Percentiles rank a stretch among this genome's conserved stretches.
Evolutionary conservation across 768 basidiomycete genomes (phyloP).

Genomic region (Tremella fuciformis): DNA sequence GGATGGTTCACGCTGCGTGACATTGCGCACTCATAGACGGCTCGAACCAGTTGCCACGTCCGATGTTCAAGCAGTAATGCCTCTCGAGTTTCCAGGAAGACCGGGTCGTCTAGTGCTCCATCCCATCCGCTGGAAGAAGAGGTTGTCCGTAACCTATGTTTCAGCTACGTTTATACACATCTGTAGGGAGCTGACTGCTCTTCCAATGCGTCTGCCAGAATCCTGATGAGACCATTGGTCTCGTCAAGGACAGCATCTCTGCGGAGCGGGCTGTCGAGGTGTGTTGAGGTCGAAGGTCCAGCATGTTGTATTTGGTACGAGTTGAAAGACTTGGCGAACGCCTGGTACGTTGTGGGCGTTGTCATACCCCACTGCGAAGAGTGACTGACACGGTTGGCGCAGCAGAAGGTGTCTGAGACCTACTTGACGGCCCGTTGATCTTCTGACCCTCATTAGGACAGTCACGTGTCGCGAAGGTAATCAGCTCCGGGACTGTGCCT

Average conservation of each 20-base stretch:
- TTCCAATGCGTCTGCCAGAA: conserved; percentile 36
- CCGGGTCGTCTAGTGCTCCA: conserved; percentile 24
- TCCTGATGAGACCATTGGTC: conserved; percentile 31
- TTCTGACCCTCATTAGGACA: too few relatives aligned
- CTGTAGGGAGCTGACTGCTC: conserved; percentile 24
- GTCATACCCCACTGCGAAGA: too few relatives aligned
- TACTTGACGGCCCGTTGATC: too few relatives aligned
- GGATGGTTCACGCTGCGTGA: not conserved
- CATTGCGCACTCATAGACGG: conserved; percentile 37
- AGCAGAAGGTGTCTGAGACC: too few relatives aligned
- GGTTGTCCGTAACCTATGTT: conserved; percentile 23
- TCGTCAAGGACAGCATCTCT: conserved; percentile 41
- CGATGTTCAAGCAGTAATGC: conserved; percentile 41
- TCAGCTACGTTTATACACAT: not conserved
- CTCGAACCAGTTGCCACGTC: conserved; percentile 43
- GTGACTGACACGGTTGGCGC: too few relatives aligned
- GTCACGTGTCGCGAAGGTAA: too few relatives aligned
- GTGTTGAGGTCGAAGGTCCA: conserved; percentile 32
- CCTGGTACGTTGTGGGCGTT: conserved; percentile 25
- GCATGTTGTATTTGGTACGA: conserved; percentile 43
- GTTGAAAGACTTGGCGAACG: conserved; percentile 37
- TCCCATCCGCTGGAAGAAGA: conserved; percentile 19
- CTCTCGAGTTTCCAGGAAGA: conserved; percentile 31
- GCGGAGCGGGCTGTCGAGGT: conserved; percentile 34
- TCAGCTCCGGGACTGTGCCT: too few relatives aligned